Percentiles rank a stretch among this genome's conserved stretches.
Evolutionary conservation across 2,329 filamentous ascomycete genomes (phyloP).

Genomic region (Phaeosphaeriaceae sp.): DNA sequence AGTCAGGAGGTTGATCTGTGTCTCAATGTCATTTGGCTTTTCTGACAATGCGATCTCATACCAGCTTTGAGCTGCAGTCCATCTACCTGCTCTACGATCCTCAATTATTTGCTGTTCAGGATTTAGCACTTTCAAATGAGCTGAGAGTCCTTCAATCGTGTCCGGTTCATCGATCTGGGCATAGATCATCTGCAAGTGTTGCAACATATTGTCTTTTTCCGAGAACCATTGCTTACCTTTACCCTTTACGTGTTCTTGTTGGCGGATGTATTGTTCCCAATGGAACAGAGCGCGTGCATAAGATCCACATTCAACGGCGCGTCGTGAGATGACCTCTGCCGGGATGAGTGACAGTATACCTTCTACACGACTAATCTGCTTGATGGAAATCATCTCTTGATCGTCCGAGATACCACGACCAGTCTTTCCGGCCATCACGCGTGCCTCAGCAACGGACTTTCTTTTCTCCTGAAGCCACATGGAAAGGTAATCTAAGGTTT

Average conservation of each 20-base stretch:
- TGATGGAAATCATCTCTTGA: constrained; percentile 59
- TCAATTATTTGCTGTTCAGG: constrained; percentile 93
- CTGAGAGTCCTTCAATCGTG: constrained; percentile 91
- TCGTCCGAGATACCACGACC: constrained; percentile 54
- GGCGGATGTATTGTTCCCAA: constrained; percentile 86
- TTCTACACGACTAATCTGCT: constrained; percentile 70
- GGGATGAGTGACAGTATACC: constrained; percentile 72
- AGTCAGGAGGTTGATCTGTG: constrained; percentile 81
- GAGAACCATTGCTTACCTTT: constrained; percentile 58
- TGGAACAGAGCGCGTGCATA: constrained; percentile 92
- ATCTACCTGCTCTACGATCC: constrained; percentile 89
- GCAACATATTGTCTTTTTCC: constrained; percentile 69
- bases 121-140: constrained; percentile 83
- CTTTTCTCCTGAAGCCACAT: constrained; percentile 86
- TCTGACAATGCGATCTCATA: constrained; percentile 89
- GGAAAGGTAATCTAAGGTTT: constrained; percentile 88
- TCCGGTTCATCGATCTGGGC: constrained; percentile 98
- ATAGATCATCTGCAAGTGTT: constrained; percentile 89
- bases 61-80: constrained; percentile 96
- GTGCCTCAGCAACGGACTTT: constrained; percentile 52
- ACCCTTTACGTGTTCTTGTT: constrained; percentile 51
- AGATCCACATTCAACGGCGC: constrained; percentile 92
- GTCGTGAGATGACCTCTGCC: constrained; percentile 74
- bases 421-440: constrained; percentile 52
- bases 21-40: constrained; percentile 75